phyloP scores from a whole-genome alignment of 2,329 filamentous ascomycete species.

The Drechslerella coelobrocha region DNA sequence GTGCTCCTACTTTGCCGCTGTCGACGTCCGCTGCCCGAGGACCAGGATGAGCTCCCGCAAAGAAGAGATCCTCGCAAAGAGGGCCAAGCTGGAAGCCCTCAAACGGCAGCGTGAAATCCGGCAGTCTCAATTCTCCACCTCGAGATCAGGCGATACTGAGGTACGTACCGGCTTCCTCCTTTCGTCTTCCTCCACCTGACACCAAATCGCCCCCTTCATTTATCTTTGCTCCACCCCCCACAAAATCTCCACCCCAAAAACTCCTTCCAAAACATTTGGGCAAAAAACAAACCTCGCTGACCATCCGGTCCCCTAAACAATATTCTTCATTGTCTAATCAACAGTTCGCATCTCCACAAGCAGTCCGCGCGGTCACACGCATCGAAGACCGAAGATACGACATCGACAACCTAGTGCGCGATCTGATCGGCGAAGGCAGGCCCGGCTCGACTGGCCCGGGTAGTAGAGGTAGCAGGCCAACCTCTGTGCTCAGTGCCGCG shows the following conservation, averaged over 20 bases:
- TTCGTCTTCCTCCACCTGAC: not conserved
- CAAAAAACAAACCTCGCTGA: constrained; percentile 24
- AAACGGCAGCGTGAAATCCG: constrained; percentile 81
- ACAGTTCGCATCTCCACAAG: constrained; percentile 45
- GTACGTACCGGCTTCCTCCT: constrained; percentile 61
- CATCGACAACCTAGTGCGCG: constrained; percentile 84
- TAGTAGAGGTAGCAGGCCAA: constrained; percentile 76
- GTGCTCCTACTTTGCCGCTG: constrained; percentile 39
- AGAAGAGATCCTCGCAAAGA: constrained; percentile 96
- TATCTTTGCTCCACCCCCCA: not conserved
- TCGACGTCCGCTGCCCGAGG: constrained; percentile 24
- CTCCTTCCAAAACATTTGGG: too few species aligned
- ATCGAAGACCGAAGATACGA: constrained; percentile 62
- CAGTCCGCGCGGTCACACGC: constrained; percentile 29
- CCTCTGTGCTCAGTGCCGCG: constrained; percentile 81
- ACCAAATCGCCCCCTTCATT: not conserved
- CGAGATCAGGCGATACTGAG: constrained; percentile 74
- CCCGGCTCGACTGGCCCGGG: constrained; percentile 71
- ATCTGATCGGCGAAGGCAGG: constrained; percentile 78
- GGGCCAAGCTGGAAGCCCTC: constrained; percentile 93
- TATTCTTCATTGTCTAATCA: constrained; percentile 15
- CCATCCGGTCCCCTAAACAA: constrained; percentile 17
- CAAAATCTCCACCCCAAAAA: too few species aligned
- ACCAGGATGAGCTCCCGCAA: constrained; percentile 71
- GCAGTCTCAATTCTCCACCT: constrained; percentile 73